A percentile compares a stretch with the other conserved stretches of the same genome.
These are phyloP conservation scores for Limonium bicolor DNA, from an alignment of 148 eudicot genomes.

Conservation along the genomic window DNA sequence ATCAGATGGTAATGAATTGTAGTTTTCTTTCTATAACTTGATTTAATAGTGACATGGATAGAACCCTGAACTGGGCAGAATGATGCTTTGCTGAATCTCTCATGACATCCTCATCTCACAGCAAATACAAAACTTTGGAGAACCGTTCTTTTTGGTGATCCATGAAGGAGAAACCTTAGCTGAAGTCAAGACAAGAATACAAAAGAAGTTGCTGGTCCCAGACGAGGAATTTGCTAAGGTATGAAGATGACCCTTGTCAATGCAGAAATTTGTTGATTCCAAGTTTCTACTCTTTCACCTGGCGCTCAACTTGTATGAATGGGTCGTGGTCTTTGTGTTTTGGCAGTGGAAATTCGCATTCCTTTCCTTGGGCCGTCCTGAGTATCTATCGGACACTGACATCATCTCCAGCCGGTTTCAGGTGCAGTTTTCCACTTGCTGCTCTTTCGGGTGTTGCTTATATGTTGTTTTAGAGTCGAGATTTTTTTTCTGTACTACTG, in stretches of 20 bases:
- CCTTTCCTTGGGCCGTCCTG: conserved; percentile 55
- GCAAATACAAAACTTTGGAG: conserved; percentile 87
- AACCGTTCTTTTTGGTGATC: conserved; percentile 80
- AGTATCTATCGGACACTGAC: conserved; percentile 54
- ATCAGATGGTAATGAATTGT: conserved; percentile 65
- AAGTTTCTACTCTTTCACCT: too few species aligned
- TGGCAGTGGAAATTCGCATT: conserved; percentile 70
- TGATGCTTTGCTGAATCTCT: not conserved
- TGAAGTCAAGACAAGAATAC: conserved; percentile 67
- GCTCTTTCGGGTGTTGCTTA: not conserved
- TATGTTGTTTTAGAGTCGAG: not conserved
- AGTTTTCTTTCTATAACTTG: not conserved
- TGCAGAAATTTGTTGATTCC: not conserved
- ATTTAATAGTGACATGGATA: too few species aligned
- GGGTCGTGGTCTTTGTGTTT: conserved; percentile 2
- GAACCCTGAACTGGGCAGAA: too few species aligned
- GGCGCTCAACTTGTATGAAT: conserved; percentile 3
- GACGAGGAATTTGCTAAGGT: conserved; percentile 90
- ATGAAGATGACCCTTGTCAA: not conserved
- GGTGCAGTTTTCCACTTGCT: conserved; percentile 12
- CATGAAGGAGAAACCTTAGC: conserved; percentile 81
- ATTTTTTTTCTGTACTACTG: not conserved
- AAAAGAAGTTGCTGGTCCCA: conserved; percentile 73
- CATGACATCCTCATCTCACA: conserved; percentile 16
- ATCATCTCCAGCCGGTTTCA: conserved; percentile 50